Conservation (phyloP, 768 basidiomycete species). For the Naganishia vishniacii region DNA sequence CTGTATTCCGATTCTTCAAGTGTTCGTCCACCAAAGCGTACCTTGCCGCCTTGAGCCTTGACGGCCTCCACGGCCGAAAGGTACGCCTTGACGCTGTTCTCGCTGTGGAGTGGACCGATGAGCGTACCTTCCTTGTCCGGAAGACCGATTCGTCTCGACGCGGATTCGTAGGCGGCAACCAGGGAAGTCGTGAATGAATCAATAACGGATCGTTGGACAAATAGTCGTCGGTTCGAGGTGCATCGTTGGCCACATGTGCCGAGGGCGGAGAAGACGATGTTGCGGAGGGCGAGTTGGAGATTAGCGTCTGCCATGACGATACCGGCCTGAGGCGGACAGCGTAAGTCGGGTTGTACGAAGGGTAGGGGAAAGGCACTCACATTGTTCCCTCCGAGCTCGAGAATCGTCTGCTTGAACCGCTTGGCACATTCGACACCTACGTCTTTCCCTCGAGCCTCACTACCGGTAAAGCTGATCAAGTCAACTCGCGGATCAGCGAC, state of each 20-base stretch:
- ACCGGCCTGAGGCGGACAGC: constrained; percentile 57
- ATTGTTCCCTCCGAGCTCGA: constrained; percentile 94
- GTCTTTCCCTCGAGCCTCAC: constrained; percentile 74
- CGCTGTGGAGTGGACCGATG: constrained; percentile 78
- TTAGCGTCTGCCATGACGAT: constrained; percentile 93
- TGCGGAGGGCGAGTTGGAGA: constrained; percentile 76
- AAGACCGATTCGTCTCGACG: constrained; percentile 65
- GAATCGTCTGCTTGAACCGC: constrained; percentile 51
- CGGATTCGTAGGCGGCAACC: constrained; percentile 63
- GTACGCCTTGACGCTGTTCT: constrained; percentile 65
- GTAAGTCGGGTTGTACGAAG: constrained; percentile 2
- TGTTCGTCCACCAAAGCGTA: constrained; percentile 64
- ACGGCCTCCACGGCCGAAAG: constrained; percentile 60
- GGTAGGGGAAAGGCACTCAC: constrained; percentile 50
- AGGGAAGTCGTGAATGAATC: constrained; percentile 69
- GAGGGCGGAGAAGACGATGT: constrained; percentile 89
- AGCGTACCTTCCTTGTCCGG: constrained; percentile 69
- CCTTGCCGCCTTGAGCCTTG: constrained; percentile 63
- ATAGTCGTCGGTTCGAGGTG: constrained; percentile 85
- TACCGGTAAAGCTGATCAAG: constrained; percentile 92
- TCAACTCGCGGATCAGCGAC: constrained; percentile 70
- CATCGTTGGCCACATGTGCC: constrained; percentile 67
- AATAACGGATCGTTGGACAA: constrained; percentile 76
- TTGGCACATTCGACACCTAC: constrained; percentile 55
- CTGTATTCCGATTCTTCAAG: constrained; percentile 45